Evolutionary conservation across 2,329 filamentous ascomycete species (phyloP).

Genomic region (Geosmithia morbida): DNA sequence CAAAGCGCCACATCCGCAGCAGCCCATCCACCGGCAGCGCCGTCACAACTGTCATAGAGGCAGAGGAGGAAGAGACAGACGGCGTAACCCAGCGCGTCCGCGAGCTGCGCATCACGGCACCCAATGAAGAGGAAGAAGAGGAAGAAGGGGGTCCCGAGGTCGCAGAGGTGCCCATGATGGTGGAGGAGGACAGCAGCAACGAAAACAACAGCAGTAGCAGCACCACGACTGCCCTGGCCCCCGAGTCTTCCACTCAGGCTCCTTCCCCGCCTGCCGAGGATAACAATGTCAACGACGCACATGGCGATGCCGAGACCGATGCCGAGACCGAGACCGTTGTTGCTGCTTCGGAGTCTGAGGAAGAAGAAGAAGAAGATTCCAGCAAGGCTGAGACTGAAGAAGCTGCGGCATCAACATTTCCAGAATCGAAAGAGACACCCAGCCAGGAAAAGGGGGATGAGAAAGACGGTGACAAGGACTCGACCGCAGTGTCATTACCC

Average conservation of each 20-base stretch:
- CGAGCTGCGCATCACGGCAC: conserved; percentile 28
- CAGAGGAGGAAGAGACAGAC: conserved; percentile 57
- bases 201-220: conserved; percentile 4
- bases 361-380: neutral
- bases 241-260: neutral
- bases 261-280: conserved; percentile 3
- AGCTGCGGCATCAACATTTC: neutral
- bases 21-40: conserved; percentile 67
- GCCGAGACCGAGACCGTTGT: conserved; percentile 11
- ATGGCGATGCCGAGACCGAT: conserved; percentile 5
- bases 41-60: conserved; percentile 70
- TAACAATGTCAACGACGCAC: conserved; percentile 3
- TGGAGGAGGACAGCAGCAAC: conserved; percentile 14
- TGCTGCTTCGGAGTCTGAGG: conserved; percentile 2
- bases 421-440: no score
- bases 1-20: conserved; percentile 66
- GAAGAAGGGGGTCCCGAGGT: conserved; percentile 18
- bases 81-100: conserved; percentile 30
- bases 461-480: neutral
- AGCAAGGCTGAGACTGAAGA: conserved; percentile 6
- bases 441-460: neutral
- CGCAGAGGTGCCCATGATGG: conserved; percentile 25
- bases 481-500: neutral
- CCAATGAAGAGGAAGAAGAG: conserved; percentile 43
- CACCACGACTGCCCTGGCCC: neutral